These are phyloP conservation scores for Cochliopodium minus DNA, from an alignment of 208 protist species.

Conservation along the genomic window DNA sequence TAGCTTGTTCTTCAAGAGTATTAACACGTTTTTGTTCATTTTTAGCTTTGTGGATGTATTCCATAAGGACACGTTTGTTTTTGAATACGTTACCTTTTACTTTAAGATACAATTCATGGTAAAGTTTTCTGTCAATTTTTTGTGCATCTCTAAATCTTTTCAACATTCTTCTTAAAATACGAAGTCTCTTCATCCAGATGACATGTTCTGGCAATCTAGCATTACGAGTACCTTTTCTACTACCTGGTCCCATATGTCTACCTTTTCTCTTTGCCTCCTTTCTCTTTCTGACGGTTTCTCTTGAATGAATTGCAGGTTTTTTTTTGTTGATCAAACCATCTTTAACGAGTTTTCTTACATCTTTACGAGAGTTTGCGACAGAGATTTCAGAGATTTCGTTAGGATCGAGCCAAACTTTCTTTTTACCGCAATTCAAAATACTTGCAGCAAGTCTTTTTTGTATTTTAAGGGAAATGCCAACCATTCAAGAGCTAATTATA, in stretches of 20 bases:
- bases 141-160: slow-evolving; percentile 86
- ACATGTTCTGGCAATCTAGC: slow-evolving; percentile 87
- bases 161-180: slow-evolving; percentile 85
- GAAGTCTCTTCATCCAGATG: slow-evolving; percentile 90
- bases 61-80: slow-evolving; percentile 96
- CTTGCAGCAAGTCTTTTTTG: slow-evolving; percentile 91
- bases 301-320: slow-evolving; percentile 77
- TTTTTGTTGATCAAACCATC: slow-evolving; percentile 89
- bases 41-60: slow-evolving; percentile 92
- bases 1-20: slow-evolving; percentile 64
- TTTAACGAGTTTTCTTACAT: slow-evolving; percentile 85
- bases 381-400: slow-evolving; percentile 87
- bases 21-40: slow-evolving; percentile 80
- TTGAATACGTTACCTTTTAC: slow-evolving; percentile 98
- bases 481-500: too few relatives aligned
- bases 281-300: slow-evolving; percentile 62
- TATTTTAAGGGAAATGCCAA: slow-evolving; percentile 65
- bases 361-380: slow-evolving; percentile 86
- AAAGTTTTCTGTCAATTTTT: slow-evolving; percentile 92
- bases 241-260: slow-evolving; percentile 75
- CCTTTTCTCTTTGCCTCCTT: slow-evolving; percentile 72
- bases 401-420: slow-evolving; percentile 90
- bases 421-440: slow-evolving; percentile 90
- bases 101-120: slow-evolving; percentile 89
- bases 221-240: slow-evolving; percentile 82